Base-by-base conservation (phyloP, 129 eudicot species). In the Smallanthus sonchifolius region DNA sequence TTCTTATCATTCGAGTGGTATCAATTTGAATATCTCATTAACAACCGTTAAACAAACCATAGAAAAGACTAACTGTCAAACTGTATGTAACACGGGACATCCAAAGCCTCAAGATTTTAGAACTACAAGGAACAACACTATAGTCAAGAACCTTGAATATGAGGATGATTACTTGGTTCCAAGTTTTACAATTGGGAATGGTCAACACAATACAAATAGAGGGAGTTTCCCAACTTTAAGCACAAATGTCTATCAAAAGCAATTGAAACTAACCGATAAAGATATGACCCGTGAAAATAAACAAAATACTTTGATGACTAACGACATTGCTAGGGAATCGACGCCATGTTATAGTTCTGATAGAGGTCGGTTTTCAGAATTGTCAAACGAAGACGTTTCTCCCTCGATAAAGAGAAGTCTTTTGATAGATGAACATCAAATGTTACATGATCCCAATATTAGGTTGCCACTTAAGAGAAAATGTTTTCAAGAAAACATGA, bases 1-100 rank as follows among this genome's bases (percentile, higher is more conserved):
- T 80, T 75, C 86, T 56, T 66, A 76, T 74, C 80, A 66, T 54
- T 70, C 83, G 20, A 72, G 72, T 65, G 83, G 81, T 32, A 17
- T 82, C 51, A 87, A 79, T 78, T 43, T 69, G 39, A 82, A 73
- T 47, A 47, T 60, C 35, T 45, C 82, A 20, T 73, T 51, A 43
- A 78, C 77, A 4, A 75, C 69, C 37, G 71, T 81, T 35, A 79
- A 69, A 65, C 81, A 61, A 68, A 48, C 78, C 1, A 57, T 75
- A 55, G 70, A 78, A 72, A 49, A 77, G 7, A 65, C 75, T 39
- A 80, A 78, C 32, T 70, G 83, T 62, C 88, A 75, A 76, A 63
- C 47, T 4, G 15, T 71, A 76, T 62, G 75, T 49, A 54, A 60
- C 57, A 37, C 60, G 4, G 74, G 79, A 69, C 77, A 73, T 32